These are phyloP conservation scores for Vanderwaltozyma verrucispora DNA, from an alignment of 805 yeast genomes.

Conservation along the genomic window DNA sequence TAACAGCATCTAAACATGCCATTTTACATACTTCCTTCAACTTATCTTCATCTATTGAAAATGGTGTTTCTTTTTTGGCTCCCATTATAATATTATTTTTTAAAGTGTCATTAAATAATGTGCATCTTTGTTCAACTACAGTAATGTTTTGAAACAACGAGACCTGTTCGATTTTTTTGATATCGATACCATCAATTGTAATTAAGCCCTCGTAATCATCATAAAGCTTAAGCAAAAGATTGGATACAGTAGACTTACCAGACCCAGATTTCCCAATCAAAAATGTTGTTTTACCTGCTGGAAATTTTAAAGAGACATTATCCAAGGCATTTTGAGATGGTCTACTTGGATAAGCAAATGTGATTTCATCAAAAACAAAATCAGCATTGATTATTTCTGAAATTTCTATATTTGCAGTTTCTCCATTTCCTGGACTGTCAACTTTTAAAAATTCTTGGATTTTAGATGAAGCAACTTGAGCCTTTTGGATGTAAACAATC, in stretches of 20 bases:
- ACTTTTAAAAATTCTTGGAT: slow-evolving; percentile 33
- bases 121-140: slow-evolving; percentile 61
- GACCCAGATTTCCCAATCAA: slow-evolving; percentile 85
- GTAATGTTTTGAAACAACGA: slow-evolving; percentile 54
- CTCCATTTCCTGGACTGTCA: background rate
- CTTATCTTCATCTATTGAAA: slow-evolving; percentile 14
- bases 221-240: slow-evolving; percentile 54
- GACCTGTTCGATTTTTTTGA: too few relatives aligned
- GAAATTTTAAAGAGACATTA: slow-evolving; percentile 36
- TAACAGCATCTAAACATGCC: slow-evolving; percentile 41
- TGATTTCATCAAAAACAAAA: slow-evolving; percentile 45
- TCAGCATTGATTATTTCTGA: background rate
- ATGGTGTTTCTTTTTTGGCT: slow-evolving; percentile 5
- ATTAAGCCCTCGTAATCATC: slow-evolving; percentile 43
- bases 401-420: background rate
- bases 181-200: slow-evolving; percentile 41
- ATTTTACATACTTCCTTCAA: slow-evolving; percentile 39
- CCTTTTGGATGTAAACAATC: slow-evolving; percentile 55
- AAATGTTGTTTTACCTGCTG: slow-evolving; percentile 41
- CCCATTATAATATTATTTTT: slow-evolving; percentile 56
- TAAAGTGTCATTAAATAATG: slow-evolving; percentile 54
- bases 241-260: slow-evolving; percentile 79
- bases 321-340: slow-evolving; percentile 37
- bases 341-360: slow-evolving; percentile 56
- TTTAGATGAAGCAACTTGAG: slow-evolving; percentile 53